A percentile compares a stretch with the other conserved stretches of the same genome.
These are phyloP conservation scores for Candida cerambycidarum DNA, from an alignment of 805 yeast species.

Conservation along the genomic window DNA sequence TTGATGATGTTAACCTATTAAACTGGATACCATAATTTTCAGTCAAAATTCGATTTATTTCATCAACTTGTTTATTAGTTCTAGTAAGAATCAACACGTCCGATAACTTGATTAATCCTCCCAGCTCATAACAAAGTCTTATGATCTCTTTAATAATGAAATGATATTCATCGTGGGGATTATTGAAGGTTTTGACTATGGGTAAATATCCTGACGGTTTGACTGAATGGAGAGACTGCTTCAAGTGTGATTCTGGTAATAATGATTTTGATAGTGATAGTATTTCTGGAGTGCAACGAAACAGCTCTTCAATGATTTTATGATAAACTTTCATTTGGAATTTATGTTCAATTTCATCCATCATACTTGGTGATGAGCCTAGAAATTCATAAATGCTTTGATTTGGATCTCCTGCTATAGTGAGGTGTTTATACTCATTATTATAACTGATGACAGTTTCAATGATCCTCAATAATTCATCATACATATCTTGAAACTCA, in stretches of 20 bases:
- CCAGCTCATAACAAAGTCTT: conserved; percentile 39
- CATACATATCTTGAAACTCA: conserved; percentile 72
- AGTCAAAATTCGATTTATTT: conserved; percentile 34
- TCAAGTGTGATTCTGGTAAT: conserved; percentile 4
- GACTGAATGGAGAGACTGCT: conserved; percentile 13
- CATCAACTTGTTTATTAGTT: conserved; percentile 50
- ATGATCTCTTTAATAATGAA: conserved; percentile 47
- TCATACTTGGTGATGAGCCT: conserved; percentile 46
- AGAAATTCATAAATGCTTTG: conserved; percentile 71
- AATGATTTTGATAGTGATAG: conserved; percentile 39
- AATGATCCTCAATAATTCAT: conserved; percentile 47
- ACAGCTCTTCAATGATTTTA: conserved; percentile 50
- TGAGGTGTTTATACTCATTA: conserved; percentile 47
- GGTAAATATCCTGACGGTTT: conserved; percentile 25
- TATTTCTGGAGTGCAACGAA: conserved; percentile 62
- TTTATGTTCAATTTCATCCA: conserved; percentile 22
- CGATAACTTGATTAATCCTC: conserved; percentile 40
- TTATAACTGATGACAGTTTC: conserved; percentile 36
- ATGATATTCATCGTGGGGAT: conserved; percentile 36
- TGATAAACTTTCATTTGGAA: conserved; percentile 23
- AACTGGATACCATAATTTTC: conserved; percentile 41
- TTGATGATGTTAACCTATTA: conserved; percentile 45
- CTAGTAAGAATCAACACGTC: conserved; percentile 57
- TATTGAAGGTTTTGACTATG: conserved; percentile 16
- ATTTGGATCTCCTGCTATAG: conserved; percentile 69